These are phyloP conservation scores for Aspergillus carbonarius DNA, from an alignment of 2,329 filamentous ascomycete species.

Conservation along the genomic window DNA sequence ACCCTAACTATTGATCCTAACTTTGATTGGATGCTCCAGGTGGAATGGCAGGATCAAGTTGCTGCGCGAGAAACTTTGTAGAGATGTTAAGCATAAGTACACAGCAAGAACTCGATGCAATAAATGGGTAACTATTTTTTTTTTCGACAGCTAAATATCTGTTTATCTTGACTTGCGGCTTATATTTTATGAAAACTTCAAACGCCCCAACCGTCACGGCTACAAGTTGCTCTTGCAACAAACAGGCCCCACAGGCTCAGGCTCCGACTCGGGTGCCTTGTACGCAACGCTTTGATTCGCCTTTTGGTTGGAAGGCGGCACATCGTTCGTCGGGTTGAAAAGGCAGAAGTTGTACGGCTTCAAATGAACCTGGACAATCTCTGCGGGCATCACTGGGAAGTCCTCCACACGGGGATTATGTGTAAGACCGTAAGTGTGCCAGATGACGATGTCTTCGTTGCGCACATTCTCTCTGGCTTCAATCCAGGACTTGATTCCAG, in stretches of 20 bases:
- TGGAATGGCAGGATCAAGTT: too few species aligned
- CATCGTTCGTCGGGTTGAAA: not conserved
- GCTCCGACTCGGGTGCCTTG: not conserved
- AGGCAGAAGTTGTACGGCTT: not conserved
- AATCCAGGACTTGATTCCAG: slow-evolving; percentile 23
- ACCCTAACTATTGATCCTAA: too few species aligned
- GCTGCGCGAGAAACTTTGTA: too few species aligned
- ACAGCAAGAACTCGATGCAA: too few species aligned
- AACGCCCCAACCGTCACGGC: not conserved
- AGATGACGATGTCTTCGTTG: slow-evolving; percentile 35
- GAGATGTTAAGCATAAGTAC: too few species aligned
- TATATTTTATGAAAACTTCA: too few species aligned
- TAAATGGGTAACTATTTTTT: too few species aligned
- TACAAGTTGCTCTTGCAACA: not conserved
- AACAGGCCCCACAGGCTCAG: not conserved
- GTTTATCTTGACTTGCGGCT: too few species aligned
- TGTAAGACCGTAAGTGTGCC: slow-evolving; percentile 22
- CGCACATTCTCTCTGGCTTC: slow-evolving; percentile 15
- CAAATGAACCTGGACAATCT: not conserved
- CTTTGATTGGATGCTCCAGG: too few species aligned
- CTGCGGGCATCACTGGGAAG: slow-evolving; percentile 7
- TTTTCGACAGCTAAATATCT: too few species aligned
- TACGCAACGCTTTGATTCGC: not conserved
- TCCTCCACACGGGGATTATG: slow-evolving; percentile 9
- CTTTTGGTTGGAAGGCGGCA: not conserved